A percentile compares a stretch with the other conserved stretches of the same genome.
Conservation (phyloP, 805 yeast species). For the Schizosaccharomyces octosporus region DNA sequence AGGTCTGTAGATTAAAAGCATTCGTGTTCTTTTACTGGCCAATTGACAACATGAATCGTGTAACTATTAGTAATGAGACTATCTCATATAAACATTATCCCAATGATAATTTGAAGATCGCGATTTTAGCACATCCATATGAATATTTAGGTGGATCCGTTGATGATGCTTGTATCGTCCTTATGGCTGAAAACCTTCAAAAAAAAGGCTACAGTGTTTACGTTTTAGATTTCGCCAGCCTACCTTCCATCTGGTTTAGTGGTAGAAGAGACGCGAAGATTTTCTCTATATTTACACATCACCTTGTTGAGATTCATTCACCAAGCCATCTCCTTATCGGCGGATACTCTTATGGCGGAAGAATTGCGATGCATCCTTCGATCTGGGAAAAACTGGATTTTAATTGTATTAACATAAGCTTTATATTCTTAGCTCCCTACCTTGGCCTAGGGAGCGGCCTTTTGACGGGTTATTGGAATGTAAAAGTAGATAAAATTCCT, state of each 20-base stretch:
- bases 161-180: neutral
- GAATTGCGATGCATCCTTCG: neutral
- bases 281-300: neutral
- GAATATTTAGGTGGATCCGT: neutral
- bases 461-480: neutral
- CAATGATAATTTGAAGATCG: neutral
- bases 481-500: neutral
- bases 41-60: too few species aligned
- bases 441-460: neutral
- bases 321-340: neutral
- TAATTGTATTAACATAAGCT: neutral
- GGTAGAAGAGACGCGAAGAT: neutral
- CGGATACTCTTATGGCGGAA: neutral
- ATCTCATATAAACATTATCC: neutral
- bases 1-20: too few species aligned
- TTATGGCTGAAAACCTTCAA: neutral
- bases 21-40: too few species aligned
- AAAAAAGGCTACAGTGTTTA: neutral
- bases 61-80: neutral
- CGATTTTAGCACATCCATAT: neutral
- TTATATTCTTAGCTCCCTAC: neutral
- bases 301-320: neutral
- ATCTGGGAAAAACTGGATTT: neutral
- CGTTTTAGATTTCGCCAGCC: neutral
- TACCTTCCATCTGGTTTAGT: neutral